Evolutionary conservation across 768 basidiomycete species (phyloP), one percentile per base, ranked within the genome.

Genomic region (Tephrocybe sp.): DNA sequence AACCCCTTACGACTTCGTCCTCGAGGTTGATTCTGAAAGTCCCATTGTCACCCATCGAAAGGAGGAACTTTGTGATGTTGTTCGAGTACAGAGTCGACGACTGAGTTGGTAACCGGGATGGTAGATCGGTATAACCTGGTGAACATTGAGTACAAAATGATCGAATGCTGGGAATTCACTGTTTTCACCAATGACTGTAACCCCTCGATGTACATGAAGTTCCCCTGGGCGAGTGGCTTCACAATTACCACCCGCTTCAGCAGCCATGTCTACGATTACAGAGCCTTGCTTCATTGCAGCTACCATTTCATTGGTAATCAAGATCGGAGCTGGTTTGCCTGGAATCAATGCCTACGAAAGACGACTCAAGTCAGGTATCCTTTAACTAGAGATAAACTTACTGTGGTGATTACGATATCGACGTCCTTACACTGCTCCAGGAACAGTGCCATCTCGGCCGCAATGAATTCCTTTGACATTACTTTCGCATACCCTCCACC

Each of bases 241-340:
- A 60, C 92, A 93, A 56, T 94, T 94, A 12, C 92, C 92, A n/a
- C 92, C 91, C 39, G 90, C 80, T 70, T 94, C 92, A 14, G 90
- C 86, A 33, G 92, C 92, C 52, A 90, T 65, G 66, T 94, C 92
- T 23, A 93, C 91, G 46, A 94, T 81, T 24, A 94, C 84, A 4
- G 92, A 93, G 21, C 92, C 92, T 70, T 89, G 90, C 59, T 89
- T 93, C 92, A 94, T 93, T n/a, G 84, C 87, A 34, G 84, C 80
- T 12, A 94, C 78, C 88, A 93, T 93, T 73, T 90, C 86, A 55
- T 84, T 76, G 4, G 85, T 89, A 62, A 94, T 91, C 38, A 94
- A 66, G 64, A 85, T 93, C 0, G 92, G 92, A 2, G 92, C 92
- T 8, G 88, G 89, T 74, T 81, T 85, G 10, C 92, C 92, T 21